Evolutionary conservation across 2,329 filamentous ascomycete species (phyloP).

Genomic region (Aspergillus latus): DNA sequence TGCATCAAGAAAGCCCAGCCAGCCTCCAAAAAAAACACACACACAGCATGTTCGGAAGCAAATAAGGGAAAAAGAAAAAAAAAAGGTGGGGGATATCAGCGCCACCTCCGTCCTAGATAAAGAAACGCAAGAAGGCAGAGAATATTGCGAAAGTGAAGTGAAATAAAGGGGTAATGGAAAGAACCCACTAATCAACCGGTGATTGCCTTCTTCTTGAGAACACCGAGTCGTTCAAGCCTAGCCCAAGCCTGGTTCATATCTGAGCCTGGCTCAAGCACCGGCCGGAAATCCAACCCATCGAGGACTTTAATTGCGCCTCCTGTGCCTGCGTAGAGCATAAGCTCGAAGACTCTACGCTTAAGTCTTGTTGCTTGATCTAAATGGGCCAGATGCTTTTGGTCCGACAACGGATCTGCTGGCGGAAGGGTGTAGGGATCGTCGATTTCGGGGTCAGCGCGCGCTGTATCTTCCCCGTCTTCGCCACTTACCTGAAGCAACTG

Average conservation of each 20-base stretch:
- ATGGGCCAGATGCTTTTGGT: constrained; percentile 66
- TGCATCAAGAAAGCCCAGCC: constrained; percentile 4
- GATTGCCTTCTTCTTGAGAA: constrained; percentile 47
- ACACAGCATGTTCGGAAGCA: neutral
- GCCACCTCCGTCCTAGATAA: neutral
- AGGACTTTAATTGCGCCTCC: constrained; percentile 67
- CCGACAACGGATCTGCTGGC: constrained; percentile 50
- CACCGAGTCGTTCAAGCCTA: constrained; percentile 55
- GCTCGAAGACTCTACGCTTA: constrained; percentile 75
- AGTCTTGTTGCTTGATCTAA: constrained; percentile 79
- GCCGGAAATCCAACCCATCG: constrained; percentile 70
- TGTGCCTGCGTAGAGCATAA: constrained; percentile 67
- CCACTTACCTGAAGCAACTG: constrained; percentile 26
- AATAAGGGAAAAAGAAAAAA: constrained; percentile 14
- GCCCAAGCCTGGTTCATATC: constrained; percentile 57
- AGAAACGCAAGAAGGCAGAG: no score
- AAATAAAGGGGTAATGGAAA: neutral
- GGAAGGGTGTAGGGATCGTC: constrained; percentile 45
- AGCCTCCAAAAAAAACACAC: neutral
- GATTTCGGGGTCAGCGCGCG: constrained; percentile 27
- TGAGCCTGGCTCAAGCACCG: constrained; percentile 52
- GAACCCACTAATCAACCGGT: constrained; percentile 17
- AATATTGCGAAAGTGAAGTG: neutral
- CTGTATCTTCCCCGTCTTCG: constrained; percentile 17
- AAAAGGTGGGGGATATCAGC: neutral